A percentile compares a stretch with the other conserved stretches of the same genome.
phyloP scores from a whole-genome alignment of 129 eudicot species.

The Artemisia annua region DNA sequence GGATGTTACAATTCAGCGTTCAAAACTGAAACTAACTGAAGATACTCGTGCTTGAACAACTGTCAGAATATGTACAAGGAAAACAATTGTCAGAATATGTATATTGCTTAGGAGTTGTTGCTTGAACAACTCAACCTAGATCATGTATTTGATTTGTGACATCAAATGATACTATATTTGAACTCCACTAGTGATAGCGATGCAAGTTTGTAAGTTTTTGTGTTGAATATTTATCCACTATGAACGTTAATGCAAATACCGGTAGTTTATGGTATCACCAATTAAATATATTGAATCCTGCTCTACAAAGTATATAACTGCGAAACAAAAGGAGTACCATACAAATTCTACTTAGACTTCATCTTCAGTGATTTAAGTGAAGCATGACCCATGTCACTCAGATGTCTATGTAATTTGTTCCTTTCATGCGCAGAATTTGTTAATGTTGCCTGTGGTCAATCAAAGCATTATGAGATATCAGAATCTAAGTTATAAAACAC shows the following conservation, averaged over 20 bases:
- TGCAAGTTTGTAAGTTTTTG: no score
- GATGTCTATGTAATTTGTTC: slow-evolving; percentile 74
- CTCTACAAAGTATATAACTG: slow-evolving; percentile 10
- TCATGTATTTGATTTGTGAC: slow-evolving; percentile 2
- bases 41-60: background rate
- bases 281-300: background rate
- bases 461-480: background rate
- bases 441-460: slow-evolving; percentile 45
- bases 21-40: background rate
- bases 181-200: background rate
- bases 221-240: no score
- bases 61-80: slow-evolving; percentile 47
- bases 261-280: slow-evolving; percentile 6
- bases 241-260: no score
- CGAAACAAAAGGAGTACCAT: slow-evolving; percentile 18
- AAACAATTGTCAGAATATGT: slow-evolving; percentile 51
- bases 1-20: background rate
- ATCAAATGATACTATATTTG: slow-evolving; percentile 2
- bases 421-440: slow-evolving; percentile 59
- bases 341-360: slow-evolving; percentile 7
- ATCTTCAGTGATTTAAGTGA: slow-evolving; percentile 50
- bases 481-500: background rate
- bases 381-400: slow-evolving; percentile 81
- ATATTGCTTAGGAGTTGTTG: slow-evolving; percentile 3
- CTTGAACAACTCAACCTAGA: slow-evolving; percentile 6